phyloP scores from a whole-genome alignment of 2,329 filamentous ascomycete species.

The Zymoseptoria ardabiliae region DNA sequence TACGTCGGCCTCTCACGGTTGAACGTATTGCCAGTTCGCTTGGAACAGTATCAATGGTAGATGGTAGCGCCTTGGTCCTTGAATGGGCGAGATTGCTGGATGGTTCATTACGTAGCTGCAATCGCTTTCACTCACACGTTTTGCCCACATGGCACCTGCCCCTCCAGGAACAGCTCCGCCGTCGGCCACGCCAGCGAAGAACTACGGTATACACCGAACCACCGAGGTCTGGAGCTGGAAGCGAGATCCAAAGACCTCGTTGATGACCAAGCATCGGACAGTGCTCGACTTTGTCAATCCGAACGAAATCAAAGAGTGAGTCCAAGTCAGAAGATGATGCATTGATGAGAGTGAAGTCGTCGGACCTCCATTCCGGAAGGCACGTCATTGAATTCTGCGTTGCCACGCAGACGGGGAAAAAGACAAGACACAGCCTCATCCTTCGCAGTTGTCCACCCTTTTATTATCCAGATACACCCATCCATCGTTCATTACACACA shows the following conservation, averaged over 20 bases:
- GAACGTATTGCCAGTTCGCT: not conserved
- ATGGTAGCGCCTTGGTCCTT: not conserved
- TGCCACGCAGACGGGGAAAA: not conserved
- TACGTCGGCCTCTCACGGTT: not conserved
- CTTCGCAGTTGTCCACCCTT: not conserved
- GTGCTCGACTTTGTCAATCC: not conserved
- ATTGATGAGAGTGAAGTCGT: not conserved
- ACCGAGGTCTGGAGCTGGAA: not conserved
- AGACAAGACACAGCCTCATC: conserved; percentile 3
- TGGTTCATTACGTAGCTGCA: not conserved
- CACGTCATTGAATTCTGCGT: not conserved
- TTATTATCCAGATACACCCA: not conserved
- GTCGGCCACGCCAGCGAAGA: conserved; percentile 1
- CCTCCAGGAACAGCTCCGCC: not conserved
- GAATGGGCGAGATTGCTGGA: not conserved
- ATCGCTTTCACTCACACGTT: not conserved
- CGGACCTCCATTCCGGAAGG: not conserved
- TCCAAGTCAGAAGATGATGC: not conserved
- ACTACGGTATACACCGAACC: not conserved
- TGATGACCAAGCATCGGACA: not conserved
- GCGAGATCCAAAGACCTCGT: not conserved
- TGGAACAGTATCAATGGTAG: not conserved
- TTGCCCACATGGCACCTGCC: not conserved
- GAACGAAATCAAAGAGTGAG: not conserved
- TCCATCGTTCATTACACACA: not conserved